Conservation (phyloP, 169 alveolate genomes). For the Perkinsus marinus region DNA sequence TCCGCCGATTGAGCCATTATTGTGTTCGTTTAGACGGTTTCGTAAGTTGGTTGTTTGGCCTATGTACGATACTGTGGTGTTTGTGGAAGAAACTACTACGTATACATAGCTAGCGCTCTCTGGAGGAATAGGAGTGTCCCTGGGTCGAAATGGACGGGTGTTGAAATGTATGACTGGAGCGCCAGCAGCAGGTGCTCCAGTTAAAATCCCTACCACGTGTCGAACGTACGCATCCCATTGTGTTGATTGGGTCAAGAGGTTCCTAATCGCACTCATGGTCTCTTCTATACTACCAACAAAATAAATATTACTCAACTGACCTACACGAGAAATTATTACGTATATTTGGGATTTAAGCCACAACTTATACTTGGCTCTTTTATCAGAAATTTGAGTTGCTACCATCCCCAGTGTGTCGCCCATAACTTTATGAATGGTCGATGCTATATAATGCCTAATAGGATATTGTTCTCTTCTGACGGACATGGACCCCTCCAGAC, state of each 20-base stretch:
- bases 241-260: not conserved
- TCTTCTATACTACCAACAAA: not conserved
- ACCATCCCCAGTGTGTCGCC: not conserved
- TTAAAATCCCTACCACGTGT: not conserved
- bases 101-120: too few relatives aligned
- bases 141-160: not conserved
- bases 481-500: not conserved
- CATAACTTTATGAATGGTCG: not conserved
- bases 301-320: not conserved
- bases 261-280: not conserved
- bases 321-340: not conserved
- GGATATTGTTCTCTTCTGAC: not conserved
- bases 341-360: not conserved
- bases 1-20: too few relatives aligned
- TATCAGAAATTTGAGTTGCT: not conserved
- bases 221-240: not conserved
- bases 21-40: too few relatives aligned
- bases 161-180: not conserved
- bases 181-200: not conserved
- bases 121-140: too few relatives aligned
- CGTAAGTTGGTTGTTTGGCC: too few relatives aligned
- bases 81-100: too few relatives aligned
- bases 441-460: not conserved
- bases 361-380: not conserved
- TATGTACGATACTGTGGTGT: too few relatives aligned